A percentile compares a stretch with the other conserved stretches of the same genome.
Evolutionary conservation across 2,329 filamentous ascomycete genomes (phyloP).

Genomic region (Cytospora schulzeri): DNA sequence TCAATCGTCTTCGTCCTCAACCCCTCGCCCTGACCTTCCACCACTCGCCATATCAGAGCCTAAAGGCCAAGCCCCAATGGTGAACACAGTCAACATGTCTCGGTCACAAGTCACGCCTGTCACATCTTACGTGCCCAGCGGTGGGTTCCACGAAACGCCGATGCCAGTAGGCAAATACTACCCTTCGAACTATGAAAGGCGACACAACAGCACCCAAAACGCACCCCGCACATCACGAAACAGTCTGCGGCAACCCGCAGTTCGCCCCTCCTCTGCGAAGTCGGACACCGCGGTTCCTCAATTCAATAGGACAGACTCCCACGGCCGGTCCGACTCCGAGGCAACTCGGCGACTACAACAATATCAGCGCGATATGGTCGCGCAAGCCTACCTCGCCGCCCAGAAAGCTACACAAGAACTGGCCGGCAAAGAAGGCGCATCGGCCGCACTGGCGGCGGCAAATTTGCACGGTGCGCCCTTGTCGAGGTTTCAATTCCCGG

Average conservation of each 20-base stretch:
- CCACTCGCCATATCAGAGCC: constrained; percentile 30
- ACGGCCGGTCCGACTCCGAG: constrained; percentile 48
- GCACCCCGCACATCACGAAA: constrained; percentile 30
- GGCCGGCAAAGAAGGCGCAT: constrained; percentile 33
- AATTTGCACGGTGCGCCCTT: constrained; percentile 41
- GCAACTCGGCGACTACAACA: constrained; percentile 55
- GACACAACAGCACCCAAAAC: constrained; percentile 29
- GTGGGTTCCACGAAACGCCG: constrained; percentile 45
- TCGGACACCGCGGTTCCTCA: constrained; percentile 41
- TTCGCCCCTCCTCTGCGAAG: constrained; percentile 37
- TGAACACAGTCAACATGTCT: constrained; percentile 33
- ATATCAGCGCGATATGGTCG: constrained; percentile 64
- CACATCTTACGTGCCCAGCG: constrained; percentile 54
- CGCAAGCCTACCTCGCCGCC: constrained; percentile 54
- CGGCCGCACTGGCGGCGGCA: constrained; percentile 36
- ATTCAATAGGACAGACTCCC: constrained; percentile 30
- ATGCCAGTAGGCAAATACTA: constrained; percentile 65
- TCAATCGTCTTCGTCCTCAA: not conserved
- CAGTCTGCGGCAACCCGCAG: constrained; percentile 32
- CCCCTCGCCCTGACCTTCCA: constrained; percentile 24
- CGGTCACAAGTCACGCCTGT: constrained; percentile 45
- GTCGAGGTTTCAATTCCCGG: constrained; percentile 38
- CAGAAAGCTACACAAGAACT: constrained; percentile 42
- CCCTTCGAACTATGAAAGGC: constrained; percentile 59
- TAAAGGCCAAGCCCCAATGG: constrained; percentile 25